Evolutionary conservation across 2,329 filamentous ascomycete genomes (phyloP), one percentile per base, ranked within the genome.

Genomic region (Penicillium olsonii): DNA sequence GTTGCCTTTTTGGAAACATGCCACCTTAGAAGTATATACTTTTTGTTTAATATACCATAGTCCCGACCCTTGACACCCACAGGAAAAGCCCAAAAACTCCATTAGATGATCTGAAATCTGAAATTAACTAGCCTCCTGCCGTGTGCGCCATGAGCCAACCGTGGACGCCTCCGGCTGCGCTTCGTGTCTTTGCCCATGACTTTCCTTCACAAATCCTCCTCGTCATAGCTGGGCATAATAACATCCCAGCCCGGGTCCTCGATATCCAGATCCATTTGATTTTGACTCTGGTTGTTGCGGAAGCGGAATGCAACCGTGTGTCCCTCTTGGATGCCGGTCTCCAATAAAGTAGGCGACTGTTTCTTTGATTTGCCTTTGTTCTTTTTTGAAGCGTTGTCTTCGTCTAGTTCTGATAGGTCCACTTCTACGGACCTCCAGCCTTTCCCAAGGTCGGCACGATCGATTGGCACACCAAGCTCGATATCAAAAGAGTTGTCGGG

Each of bases 361-460:
- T 48, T 53, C n/a, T 43, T 42, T n/a, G 42, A 31, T n/a, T 38
- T 49, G 18, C 48, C 52, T 12, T 54, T 39, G 4, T 47, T 42
- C 19, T 62, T 68, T 15, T 68, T 71, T 11, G 61, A 65, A 14
- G 62, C 58, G 5, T 54, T 59, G 27, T 65, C 63, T 5, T 8
- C 19, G 20, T 56, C 53, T 26, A 64, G 48, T 14, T 66, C 62
- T 33, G 63, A 48, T 45, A 60, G 58, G 9, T 68, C 63, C 12
- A 67, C 60, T 35, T 71, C 65, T 15, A 81, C 55, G 37, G 65
- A 65, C 19, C 67, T 66, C 78, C 78, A 82, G 37, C 79, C 79
- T 57, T 77, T 76, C 17, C 68, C 69, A 5, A 70, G 56, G 50
- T 82, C 78, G 48, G 75, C 74, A 29, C 64, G 65, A 62, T 82